Evolutionary conservation across 2,329 filamentous ascomycete genomes (phyloP).

Genomic region (Ceratocystis colombiana): DNA sequence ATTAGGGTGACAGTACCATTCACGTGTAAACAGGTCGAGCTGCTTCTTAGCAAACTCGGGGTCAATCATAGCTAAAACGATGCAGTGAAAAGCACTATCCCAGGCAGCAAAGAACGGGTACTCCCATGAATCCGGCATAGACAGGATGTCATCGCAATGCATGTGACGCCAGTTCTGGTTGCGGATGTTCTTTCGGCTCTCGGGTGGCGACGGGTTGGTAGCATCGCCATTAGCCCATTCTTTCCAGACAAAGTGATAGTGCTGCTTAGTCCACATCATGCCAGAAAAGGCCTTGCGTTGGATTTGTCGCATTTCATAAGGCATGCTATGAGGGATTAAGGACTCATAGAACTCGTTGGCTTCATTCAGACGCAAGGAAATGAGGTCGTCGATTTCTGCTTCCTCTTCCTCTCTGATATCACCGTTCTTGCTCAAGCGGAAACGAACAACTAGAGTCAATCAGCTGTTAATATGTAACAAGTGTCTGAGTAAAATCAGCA

Average conservation of each 20-base stretch:
- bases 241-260: constrained; percentile 94
- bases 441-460: constrained; percentile 62
- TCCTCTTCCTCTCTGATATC: background rate
- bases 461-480: constrained; percentile 14
- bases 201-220: constrained; percentile 72
- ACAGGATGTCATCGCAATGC: constrained; percentile 87
- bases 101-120: constrained; percentile 97
- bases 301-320: constrained; percentile 86
- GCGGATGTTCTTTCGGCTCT: constrained; percentile 66
- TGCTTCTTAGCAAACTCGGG: constrained; percentile 98
- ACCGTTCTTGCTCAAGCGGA: constrained; percentile 67
- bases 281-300: constrained; percentile 89
- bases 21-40: constrained; percentile 85
- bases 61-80: constrained; percentile 91
- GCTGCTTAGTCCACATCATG: constrained; percentile 98
- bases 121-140: constrained; percentile 98
- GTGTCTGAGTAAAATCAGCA: background rate
- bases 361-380: constrained; percentile 76
- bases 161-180: constrained; percentile 92
- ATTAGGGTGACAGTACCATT: constrained; percentile 99
- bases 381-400: constrained; percentile 59
- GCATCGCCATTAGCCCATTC: constrained; percentile 96
- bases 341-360: constrained; percentile 94
- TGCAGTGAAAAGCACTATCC: constrained; percentile 96
- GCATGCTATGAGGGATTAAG: constrained; percentile 85